phyloP scores from a whole-genome alignment of 768 basidiomycete species.

The Amanita rubescens region DNA sequence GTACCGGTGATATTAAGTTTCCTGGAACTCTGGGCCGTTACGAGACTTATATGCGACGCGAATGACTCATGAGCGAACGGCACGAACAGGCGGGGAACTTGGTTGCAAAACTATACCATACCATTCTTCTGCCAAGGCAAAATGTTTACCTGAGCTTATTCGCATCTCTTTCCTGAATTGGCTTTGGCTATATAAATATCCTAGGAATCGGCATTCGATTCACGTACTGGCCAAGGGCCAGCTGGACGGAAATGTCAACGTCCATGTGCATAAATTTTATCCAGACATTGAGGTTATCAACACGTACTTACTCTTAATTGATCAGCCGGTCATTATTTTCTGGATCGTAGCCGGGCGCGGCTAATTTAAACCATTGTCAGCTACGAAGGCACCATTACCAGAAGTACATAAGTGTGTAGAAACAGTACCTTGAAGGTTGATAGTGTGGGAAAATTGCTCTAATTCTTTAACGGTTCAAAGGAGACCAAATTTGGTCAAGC shows the following conservation, averaged over 20 bases:
- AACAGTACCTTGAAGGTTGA: conserved; percentile 43
- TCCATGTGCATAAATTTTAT: conserved; percentile 24
- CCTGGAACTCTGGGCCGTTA: conserved; percentile 12
- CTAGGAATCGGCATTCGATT: conserved; percentile 14
- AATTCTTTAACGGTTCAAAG: not conserved
- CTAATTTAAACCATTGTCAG: conserved; percentile 43
- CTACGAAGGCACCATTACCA: conserved; percentile 34
- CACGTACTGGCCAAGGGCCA: conserved; percentile 44
- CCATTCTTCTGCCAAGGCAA: not conserved
- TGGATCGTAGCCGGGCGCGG: conserved; percentile 37
- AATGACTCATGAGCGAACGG: not conserved
- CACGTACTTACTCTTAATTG: conserved; percentile 33
- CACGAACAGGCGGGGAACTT: conserved; percentile 34
- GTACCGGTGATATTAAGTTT: conserved; percentile 31
- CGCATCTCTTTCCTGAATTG: conserved; percentile 45
- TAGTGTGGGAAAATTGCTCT: not conserved
- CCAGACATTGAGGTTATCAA: not conserved
- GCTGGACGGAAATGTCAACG: conserved; percentile 32
- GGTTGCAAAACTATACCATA: conserved; percentile 39
- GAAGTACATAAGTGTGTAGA: conserved; percentile 43
- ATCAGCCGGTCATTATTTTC: conserved; percentile 34
- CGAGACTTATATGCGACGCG: not conserved
- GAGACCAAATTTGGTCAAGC: not conserved
- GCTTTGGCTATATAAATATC: conserved; percentile 17
- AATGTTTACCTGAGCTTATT: conserved; percentile 5